These are phyloP conservation scores for Fusarium odoratissimum DNA, from an alignment of 2,329 filamentous ascomycete species.

Conservation along the genomic window DNA sequence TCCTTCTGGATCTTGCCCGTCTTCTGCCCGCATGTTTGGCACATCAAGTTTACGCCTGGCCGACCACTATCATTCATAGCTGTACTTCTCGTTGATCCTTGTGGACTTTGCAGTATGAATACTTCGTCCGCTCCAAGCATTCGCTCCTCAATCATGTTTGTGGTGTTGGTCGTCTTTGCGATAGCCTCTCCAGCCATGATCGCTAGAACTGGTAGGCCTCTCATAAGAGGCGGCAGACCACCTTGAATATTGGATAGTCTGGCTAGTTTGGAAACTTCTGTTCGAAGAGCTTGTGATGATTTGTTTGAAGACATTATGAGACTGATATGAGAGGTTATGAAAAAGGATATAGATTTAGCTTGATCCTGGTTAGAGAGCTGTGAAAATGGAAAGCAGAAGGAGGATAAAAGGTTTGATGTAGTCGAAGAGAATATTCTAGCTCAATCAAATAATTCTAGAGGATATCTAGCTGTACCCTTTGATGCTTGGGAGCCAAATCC, in stretches of 20 bases:
- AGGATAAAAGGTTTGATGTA: too few species aligned
- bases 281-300: constrained; percentile 11
- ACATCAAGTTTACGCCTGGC: constrained; percentile 14
- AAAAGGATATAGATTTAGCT: neutral
- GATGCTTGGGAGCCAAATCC: neutral
- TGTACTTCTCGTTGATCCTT: rapidly evolving
- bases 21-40: neutral
- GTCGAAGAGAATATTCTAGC: neutral
- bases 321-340: rapidly evolving
- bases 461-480: neutral
- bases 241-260: constrained; percentile 37
- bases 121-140: constrained; percentile 25
- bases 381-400: too few species aligned
- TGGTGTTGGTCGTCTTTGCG: constrained; percentile 19
- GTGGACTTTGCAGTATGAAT: constrained; percentile 3
- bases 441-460: too few species aligned
- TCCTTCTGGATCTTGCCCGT: rapidly evolving
- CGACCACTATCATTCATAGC: neutral
- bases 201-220: constrained; percentile 32
- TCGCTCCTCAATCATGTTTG: constrained; percentile 32
- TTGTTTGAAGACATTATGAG: constrained; percentile 6
- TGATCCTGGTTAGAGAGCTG: rapidly evolving
- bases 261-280: constrained; percentile 31
- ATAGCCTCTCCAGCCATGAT: constrained; percentile 33
- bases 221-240: constrained; percentile 29